phyloP scores from a whole-genome alignment of 169 alveolate genomes.

The Babesia gibsoni region DNA sequence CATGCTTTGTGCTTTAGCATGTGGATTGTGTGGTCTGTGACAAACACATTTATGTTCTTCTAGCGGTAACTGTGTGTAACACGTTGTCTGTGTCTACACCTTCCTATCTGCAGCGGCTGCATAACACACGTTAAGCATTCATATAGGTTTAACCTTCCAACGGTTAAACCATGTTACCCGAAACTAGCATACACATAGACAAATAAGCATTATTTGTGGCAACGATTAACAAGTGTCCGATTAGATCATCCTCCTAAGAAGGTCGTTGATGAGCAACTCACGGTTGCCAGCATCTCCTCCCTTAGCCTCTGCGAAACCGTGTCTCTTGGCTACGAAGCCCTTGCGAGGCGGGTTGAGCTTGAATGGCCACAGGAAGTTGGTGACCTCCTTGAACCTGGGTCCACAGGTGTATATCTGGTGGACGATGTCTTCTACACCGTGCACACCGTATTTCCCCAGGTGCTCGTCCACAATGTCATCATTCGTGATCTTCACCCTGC shows the following conservation, averaged over 20 bases:
- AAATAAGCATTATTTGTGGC: background rate
- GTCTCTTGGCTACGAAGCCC: slow-evolving; percentile 97
- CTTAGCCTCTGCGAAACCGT: slow-evolving; percentile 92
- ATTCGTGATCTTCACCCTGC: slow-evolving; percentile 66
- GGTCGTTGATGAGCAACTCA: slow-evolving; percentile 81
- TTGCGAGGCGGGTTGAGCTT: slow-evolving; percentile 96
- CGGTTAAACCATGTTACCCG: background rate
- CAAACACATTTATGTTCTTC: no score
- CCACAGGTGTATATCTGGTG: slow-evolving; percentile 98
- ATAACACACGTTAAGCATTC: no score
- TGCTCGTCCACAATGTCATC: slow-evolving; percentile 67
- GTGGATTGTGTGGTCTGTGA: no score
- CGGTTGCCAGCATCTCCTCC: slow-evolving; percentile 92
- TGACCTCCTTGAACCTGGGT: slow-evolving; percentile 98
- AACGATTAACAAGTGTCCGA: slow-evolving; percentile 10
- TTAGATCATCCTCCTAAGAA: slow-evolving; percentile 74
- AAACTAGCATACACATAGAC: background rate
- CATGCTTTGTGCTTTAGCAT: no score
- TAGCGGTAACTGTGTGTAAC: no score
- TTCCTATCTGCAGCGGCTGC: no score
- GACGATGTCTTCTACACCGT: slow-evolving; percentile 96
- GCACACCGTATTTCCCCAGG: slow-evolving; percentile 74
- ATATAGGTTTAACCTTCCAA: no score
- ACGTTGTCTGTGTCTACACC: no score
- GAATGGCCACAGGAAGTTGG: slow-evolving; percentile 98